Percentiles rank a stretch among this genome's conserved stretches.
Evolutionary conservation across 164 flowering plant genomes (phyloP).

Genomic region (Euptelea pleiosperma): DNA sequence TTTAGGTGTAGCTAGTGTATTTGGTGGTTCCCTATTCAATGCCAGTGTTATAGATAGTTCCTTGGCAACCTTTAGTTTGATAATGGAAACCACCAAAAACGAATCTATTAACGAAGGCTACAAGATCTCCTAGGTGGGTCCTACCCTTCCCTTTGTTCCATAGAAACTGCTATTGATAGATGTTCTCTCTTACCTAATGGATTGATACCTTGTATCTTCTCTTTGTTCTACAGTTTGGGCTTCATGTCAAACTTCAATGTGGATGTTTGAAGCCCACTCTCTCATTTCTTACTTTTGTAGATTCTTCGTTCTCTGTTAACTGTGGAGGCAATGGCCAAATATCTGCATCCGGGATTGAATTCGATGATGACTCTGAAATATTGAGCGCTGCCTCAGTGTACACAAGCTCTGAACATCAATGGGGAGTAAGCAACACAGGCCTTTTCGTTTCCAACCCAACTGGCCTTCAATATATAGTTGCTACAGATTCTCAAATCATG

Average conservation of each 20-base stretch:
- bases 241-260: background rate
- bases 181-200: no score
- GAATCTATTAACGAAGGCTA: constrained; percentile 1
- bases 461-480: constrained; percentile 31
- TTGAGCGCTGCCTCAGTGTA: constrained; percentile 40
- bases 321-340: constrained; percentile 39
- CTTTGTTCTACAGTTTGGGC: no score
- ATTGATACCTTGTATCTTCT: background rate
- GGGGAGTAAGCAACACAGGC: constrained; percentile 50
- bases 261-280: background rate
- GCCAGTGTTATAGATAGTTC: constrained; percentile 22
- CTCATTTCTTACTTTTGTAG: constrained; percentile 1
- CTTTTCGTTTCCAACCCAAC: constrained; percentile 37
- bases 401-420: constrained; percentile 25
- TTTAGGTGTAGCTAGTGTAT: constrained; percentile 19
- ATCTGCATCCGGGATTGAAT: constrained; percentile 33
- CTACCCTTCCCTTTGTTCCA: no score
- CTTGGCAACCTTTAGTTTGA: constrained; percentile 14
- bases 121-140: no score
- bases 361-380: constrained; percentile 33
- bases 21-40: constrained; percentile 19
- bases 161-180: no score
- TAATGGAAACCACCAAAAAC: constrained; percentile 6
- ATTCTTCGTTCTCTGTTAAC: constrained; percentile 39
- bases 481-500: constrained; percentile 37